These are phyloP conservation scores for Starmerella sirachaensis DNA, from an alignment of 805 yeast genomes.

Conservation along the genomic window DNA sequence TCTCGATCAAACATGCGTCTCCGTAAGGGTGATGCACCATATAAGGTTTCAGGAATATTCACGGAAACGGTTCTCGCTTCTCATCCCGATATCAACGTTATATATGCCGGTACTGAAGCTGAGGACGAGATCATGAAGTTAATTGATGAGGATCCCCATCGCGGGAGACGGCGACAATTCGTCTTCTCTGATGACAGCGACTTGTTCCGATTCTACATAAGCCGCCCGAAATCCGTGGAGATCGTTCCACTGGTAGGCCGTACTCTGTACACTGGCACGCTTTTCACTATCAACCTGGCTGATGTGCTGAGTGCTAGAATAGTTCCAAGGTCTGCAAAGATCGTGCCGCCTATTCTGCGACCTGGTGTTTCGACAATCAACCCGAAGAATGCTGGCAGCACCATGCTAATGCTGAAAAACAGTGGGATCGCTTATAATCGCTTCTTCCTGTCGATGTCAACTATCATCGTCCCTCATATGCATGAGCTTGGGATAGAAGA, in stretches of 20 bases:
- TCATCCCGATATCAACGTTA: not conserved
- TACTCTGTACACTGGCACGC: not conserved
- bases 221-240: not conserved
- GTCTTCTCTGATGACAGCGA: slow-evolving; percentile 9
- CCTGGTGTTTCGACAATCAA: slow-evolving; percentile 6
- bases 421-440: slow-evolving; percentile 6
- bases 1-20: not conserved
- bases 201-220: slow-evolving; percentile 1
- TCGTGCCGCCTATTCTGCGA: slow-evolving; percentile 1
- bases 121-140: slow-evolving; percentile 14
- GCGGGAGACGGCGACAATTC: slow-evolving; percentile 7
- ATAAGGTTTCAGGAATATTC: not conserved
- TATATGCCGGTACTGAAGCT: slow-evolving; percentile 11
- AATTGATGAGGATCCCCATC: slow-evolving; percentile 6
- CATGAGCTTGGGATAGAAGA: not conserved
- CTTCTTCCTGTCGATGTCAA: slow-evolving; percentile 1
- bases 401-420: slow-evolving; percentile 2
- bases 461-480: not conserved
- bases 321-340: not conserved
- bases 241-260: slow-evolving; percentile 1
- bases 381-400: slow-evolving; percentile 1
- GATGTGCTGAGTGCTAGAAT: not conserved
- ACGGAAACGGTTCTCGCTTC: not conserved
- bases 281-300: not conserved
- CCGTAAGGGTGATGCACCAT: slow-evolving; percentile 1